Evolutionary conservation across 257 asterid genomes (phyloP).

Genomic region (Petunia secreta): DNA sequence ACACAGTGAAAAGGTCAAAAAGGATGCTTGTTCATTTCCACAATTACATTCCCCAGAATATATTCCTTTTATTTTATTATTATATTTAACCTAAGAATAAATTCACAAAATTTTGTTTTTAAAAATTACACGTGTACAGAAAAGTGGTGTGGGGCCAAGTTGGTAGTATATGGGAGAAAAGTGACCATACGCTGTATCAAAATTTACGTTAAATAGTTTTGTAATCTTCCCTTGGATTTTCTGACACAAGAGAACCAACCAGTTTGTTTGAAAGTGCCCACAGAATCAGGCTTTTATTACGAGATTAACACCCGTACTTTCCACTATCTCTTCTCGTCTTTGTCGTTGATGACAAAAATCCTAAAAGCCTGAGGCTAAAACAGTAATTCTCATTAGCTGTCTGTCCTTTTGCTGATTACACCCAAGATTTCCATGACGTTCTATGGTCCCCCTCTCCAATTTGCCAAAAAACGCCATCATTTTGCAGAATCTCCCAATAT

Average conservation of each 20-base stretch:
- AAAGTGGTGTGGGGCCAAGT: not conserved
- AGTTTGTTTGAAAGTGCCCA: slow-evolving; percentile 42
- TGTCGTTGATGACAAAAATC: slow-evolving; percentile 39
- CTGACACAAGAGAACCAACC: slow-evolving; percentile 46
- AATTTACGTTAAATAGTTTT: slow-evolving; percentile 17
- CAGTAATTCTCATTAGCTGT: slow-evolving; percentile 42
- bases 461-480: slow-evolving; percentile 24
- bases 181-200: slow-evolving; percentile 35
- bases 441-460: slow-evolving; percentile 36
- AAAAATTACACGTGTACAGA: not conserved
- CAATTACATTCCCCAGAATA: slow-evolving; percentile 20
- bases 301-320: slow-evolving; percentile 62
- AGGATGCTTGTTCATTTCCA: slow-evolving; percentile 34
- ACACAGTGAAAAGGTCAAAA: slow-evolving; percentile 31
- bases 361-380: slow-evolving; percentile 36
- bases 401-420: slow-evolving; percentile 43
- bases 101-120: not conserved
- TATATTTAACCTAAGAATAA: no score
- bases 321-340: slow-evolving; percentile 27
- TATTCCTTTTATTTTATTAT: not conserved
- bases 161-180: slow-evolving; percentile 9
- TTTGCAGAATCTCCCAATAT: slow-evolving; percentile 20
- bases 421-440: slow-evolving; percentile 42
- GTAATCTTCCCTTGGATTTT: slow-evolving; percentile 78
- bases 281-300: slow-evolving; percentile 46